Evolutionary conservation across 1,284 basidiomycete species (phyloP).

Genomic region (Agroathelia rolfsii): DNA sequence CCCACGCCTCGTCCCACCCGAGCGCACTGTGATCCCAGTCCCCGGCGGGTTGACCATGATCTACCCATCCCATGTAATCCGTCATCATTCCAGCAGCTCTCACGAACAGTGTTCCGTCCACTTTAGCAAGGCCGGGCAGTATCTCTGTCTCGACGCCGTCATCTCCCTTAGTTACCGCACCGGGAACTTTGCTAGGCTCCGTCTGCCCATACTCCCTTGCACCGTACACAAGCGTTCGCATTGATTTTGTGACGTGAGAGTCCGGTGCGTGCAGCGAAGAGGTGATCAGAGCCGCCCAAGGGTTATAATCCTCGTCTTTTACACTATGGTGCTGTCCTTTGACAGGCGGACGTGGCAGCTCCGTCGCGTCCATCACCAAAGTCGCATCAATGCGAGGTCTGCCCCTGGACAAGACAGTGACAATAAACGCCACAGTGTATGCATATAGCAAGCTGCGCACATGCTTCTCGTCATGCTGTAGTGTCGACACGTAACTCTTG

Average conservation of each 20-base stretch:
- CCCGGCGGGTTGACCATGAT: slow-evolving; percentile 37
- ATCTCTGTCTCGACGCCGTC: slow-evolving; percentile 27
- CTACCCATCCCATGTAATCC: slow-evolving; percentile 53
- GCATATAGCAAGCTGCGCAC: slow-evolving; percentile 38
- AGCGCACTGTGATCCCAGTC: slow-evolving; percentile 53
- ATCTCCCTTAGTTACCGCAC: slow-evolving; percentile 26
- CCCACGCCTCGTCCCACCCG: slow-evolving; percentile 67
- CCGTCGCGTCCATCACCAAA: slow-evolving; percentile 45
- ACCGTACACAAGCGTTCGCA: slow-evolving; percentile 46
- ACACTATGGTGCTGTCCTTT: slow-evolving; percentile 9
- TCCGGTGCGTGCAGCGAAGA: slow-evolving; percentile 47
- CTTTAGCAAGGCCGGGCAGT: slow-evolving; percentile 28
- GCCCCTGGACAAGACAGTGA: slow-evolving; percentile 40
- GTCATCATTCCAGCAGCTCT: slow-evolving; percentile 54
- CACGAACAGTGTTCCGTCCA: slow-evolving; percentile 58
- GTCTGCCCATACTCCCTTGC: slow-evolving; percentile 39
- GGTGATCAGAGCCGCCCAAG: slow-evolving; percentile 50
- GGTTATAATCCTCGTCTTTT: slow-evolving; percentile 29
- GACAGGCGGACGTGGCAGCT: slow-evolving; percentile 31
- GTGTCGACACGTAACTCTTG: slow-evolving; percentile 31
- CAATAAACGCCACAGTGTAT: slow-evolving; percentile 34
- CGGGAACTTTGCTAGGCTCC: slow-evolving; percentile 32
- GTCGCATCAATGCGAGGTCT: slow-evolving; percentile 46
- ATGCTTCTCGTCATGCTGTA: slow-evolving; percentile 29
- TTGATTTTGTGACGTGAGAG: slow-evolving; percentile 50